These are phyloP conservation scores for Periconia sp. DNA, from an alignment of 2,329 filamentous ascomycete genomes.

Conservation along the genomic window DNA sequence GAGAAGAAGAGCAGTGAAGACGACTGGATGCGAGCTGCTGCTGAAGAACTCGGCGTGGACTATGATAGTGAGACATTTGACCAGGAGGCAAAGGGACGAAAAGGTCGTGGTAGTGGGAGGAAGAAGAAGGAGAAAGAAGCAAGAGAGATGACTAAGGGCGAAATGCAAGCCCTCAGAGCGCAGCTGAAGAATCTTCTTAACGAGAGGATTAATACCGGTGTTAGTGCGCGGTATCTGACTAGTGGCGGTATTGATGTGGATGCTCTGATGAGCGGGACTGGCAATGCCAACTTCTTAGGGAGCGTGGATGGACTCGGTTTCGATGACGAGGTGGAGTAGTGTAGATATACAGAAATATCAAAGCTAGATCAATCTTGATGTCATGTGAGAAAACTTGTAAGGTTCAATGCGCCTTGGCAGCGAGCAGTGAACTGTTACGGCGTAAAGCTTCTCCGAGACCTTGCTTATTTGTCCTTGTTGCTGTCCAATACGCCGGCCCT, in stretches of 20 bases:
- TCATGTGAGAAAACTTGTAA: too few species aligned
- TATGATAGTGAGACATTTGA: conserved; percentile 89
- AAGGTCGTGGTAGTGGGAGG: conserved; percentile 70
- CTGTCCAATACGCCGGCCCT: too few species aligned
- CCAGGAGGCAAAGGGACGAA: conserved; percentile 61
- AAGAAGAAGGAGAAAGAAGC: conserved; percentile 78
- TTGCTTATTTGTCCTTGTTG: too few species aligned
- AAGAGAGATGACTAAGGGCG: conserved; percentile 71
- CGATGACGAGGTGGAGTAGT: conserved; percentile 24
- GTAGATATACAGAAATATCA: neutral
- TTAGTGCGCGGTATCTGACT: conserved; percentile 85
- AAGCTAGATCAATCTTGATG: too few species aligned
- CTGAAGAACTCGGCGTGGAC: conserved; percentile 91
- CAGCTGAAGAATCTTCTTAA: conserved; percentile 74
- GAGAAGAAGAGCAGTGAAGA: conserved; percentile 85
- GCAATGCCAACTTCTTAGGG: conserved; percentile 71
- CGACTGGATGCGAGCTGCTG: conserved; percentile 80
- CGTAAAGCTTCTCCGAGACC: too few species aligned
- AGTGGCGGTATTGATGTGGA: conserved; percentile 84
- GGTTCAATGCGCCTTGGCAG: too few species aligned
- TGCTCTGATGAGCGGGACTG: conserved; percentile 65
- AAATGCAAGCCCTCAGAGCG: conserved; percentile 72
- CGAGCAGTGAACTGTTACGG: too few species aligned
- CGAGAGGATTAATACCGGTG: conserved; percentile 81
- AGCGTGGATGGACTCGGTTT: conserved; percentile 55